Evolutionary conservation across 2,329 filamentous ascomycete species (phyloP).

Genomic region (Anthostomella pinea): DNA sequence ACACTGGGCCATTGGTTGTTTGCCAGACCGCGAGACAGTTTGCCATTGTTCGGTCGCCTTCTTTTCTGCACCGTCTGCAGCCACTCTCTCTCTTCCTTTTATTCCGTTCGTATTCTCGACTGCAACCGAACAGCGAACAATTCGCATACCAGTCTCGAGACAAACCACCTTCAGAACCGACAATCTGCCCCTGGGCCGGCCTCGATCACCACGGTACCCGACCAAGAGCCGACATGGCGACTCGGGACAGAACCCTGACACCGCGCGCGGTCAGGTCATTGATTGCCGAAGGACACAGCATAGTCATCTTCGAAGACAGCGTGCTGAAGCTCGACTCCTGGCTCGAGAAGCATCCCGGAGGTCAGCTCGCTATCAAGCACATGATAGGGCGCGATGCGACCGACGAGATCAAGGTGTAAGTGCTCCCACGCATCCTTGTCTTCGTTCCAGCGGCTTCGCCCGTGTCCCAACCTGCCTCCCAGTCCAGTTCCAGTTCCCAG

Average conservation of each 20-base stretch:
- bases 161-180: too few species aligned
- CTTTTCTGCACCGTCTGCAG: too few species aligned
- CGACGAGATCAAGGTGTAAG: conserved; percentile 57
- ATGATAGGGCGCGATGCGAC: conserved; percentile 60
- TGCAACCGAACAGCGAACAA: too few species aligned
- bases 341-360: conserved; percentile 59
- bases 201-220: too few species aligned
- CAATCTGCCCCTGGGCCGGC: too few species aligned
- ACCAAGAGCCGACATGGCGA: too few species aligned
- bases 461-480: background rate
- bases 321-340: conserved; percentile 56
- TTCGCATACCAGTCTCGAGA: too few species aligned
- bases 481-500: background rate
- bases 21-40: too few species aligned
- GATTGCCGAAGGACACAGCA: conserved; percentile 52
- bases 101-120: too few species aligned
- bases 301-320: conserved; percentile 55
- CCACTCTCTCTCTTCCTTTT: too few species aligned
- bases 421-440: background rate
- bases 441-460: background rate
- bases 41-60: too few species aligned
- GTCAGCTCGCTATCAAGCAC: conserved; percentile 56
- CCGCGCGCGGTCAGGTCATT: conserved; percentile 46
- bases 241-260: conserved; percentile 43
- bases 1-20: too few species aligned